Evolutionary conservation across 2,329 filamentous ascomycete species (phyloP), one percentile per base, ranked within the genome.

Genomic region (Pyrenochaeta sp.): DNA sequence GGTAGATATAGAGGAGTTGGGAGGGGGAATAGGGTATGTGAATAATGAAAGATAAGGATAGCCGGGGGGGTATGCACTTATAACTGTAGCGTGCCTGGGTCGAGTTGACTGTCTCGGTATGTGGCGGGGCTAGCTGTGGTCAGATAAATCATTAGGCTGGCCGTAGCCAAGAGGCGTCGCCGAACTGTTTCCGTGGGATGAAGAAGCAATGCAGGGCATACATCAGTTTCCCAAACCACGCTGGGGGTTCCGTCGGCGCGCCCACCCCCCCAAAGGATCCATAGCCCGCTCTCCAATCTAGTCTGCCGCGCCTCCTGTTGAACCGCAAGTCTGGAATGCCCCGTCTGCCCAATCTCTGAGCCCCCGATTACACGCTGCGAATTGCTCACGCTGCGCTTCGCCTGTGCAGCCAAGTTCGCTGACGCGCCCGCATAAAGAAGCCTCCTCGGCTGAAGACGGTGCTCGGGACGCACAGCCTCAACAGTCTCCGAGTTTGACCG

Each of bases 121-220:
- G 66, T 68, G 66, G 71, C 68, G 72, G 71, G 63, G 65, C 66
- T 57, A 57, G 55, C 47, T 48, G 45, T 54, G 52, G 49, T 51
- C 51, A 61, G 58, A 54, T 64, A 59, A 55, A 61, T 55, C 53
- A 51, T 58, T 66, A 67, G 68, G 56, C 60, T 71, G 58, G 63
- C 61, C 64, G 58, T 66, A 60, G 68, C 69, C 67, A 71, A 71
- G 69, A 67, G 67, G 60, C 68, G 68, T 67, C 67, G 69, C 70
- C 72, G 68, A 69, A 72, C 63, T 66, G 66, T 52, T 61, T 70
- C 72, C 72, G 72, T 75, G 72, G 72, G 72, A 75, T 74, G 71
- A 64, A 67, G 68, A 67, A 71, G 64, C 56, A 67, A 66, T 57
- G 60, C 61, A 66, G 55, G 58, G 36, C 36, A 39, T 27, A 27